Percentiles rank a stretch among this genome's conserved stretches.
Conservation (phyloP, 495 filamentous ascomycete species). For the Daldinia grandis region DNA sequence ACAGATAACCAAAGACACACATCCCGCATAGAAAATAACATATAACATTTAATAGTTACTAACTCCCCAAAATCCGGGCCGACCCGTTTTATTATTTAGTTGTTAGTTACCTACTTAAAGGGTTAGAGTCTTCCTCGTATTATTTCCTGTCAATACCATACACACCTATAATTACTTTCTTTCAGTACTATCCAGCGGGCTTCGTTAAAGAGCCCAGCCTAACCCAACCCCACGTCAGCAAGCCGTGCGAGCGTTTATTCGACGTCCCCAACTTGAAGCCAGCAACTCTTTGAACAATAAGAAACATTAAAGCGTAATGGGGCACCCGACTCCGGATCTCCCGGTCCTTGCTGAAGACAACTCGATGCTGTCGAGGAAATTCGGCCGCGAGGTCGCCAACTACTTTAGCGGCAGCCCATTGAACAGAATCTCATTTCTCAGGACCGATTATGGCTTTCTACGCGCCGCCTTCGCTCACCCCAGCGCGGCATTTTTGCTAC, state of each 20-base stretch:
- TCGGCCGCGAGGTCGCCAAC: constrained; percentile 90
- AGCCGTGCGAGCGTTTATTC: background rate
- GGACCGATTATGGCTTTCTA: constrained; percentile 80
- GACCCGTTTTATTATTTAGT: constrained; percentile 3
- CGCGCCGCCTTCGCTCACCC: constrained; percentile 76
- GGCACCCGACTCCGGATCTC: constrained; percentile 50
- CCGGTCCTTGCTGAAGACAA: constrained; percentile 66
- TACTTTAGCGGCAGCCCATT: constrained; percentile 85
- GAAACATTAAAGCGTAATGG: constrained; percentile 35
- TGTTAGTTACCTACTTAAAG: background rate
- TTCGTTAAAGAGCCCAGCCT: constrained; percentile 2
- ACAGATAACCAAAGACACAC: background rate
- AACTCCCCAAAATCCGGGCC: constrained; percentile 11
- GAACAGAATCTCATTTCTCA: constrained; percentile 81
- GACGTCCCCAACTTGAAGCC: background rate
- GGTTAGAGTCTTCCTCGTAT: background rate
- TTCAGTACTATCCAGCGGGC: background rate
- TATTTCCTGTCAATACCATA: background rate
- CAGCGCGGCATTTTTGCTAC: constrained; percentile 73
- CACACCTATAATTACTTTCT: background rate
- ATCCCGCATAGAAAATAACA: background rate
- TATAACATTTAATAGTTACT: background rate
- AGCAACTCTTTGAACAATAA: background rate
- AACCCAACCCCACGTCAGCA: background rate
- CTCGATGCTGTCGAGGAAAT: constrained; percentile 85